Base-by-base conservation (phyloP, 73 alveolate species). In the Urostyla sp. region DNA sequence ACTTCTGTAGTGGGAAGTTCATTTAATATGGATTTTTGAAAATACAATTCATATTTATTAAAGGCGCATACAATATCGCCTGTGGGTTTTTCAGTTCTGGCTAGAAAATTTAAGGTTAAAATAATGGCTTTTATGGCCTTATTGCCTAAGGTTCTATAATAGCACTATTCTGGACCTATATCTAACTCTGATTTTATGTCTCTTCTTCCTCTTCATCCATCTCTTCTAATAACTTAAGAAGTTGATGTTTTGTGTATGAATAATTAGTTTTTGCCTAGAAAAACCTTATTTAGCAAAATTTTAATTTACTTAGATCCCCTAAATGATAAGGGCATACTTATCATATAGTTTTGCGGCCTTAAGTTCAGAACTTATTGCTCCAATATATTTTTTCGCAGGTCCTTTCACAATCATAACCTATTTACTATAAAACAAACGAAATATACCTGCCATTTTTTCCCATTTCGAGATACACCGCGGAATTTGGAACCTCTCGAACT, bases 381-480 rank as follows among this genome's bases (percentile, higher is more conserved):
- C 90, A 6, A 67, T 16, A 77, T 80, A 80, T 15, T 63, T 40
- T 30, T 67, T 80, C 15, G 80, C 76, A 37, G 31, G 24, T 7
- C 79, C 69, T 31, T 78, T 78, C 60, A 81, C 78, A 27, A 81
- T 67, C 91, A 81, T 81, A 23, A 81, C 91, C 73, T 81, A 81
- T 16, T 34, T 23, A 18, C n/a, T 10, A n/a, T n/a, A n/a, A n/a
- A n/a, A 34, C 57, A 31, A 59, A 35, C 4, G 4, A 55, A 7
- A 21, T 18, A 7, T 69, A 89, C 96, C 67, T 89, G 96, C 96
- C 96, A 89, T 52, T 79, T 90, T 57, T 93, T 89, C 67, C 95
- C 95, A 82, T 93, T 93, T 60, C 90, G 80, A 28, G 94, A 79
- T 21, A 93, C 98, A 6, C 98, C 98, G 53, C 98, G 73, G 84